Evolutionary conservation across 164 flowering plant species (phyloP), one percentile per base, ranked within the genome.

Genomic region (Aristolochia contorta): DNA sequence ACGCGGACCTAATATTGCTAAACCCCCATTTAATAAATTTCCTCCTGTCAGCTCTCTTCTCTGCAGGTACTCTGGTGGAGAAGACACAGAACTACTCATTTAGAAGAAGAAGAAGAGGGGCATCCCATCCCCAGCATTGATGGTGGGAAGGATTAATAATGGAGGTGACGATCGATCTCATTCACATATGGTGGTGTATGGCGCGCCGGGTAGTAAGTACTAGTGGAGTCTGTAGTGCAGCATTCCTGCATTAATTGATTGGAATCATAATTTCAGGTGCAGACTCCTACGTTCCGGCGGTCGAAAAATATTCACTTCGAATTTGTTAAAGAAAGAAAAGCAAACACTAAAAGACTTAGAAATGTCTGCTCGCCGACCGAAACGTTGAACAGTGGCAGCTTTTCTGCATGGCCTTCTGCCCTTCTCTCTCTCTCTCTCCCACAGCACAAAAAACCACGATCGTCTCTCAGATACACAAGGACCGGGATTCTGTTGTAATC

Each of bases 381-480:
- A 80, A 80, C 80, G 78, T 83, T 85, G 79, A 85, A 80, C 69
- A 71, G 78, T 82, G 88, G 81, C 90, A 80, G 84, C 82, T 83
- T 87, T 90, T 79, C 60, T 67, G 82, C 84, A 52, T 81, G 71
- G 77, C 80, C 66, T 60, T 23, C 5, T 2, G 30, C 5, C 30
- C 5, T 27, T 27, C 30, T 27, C 5, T 27, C 30, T 27, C 5
- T 27, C 30, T 5, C 54, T 67, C 60, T 67, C 71, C 57, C 49
- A 55, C 48, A 62, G 59, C 87, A 81, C 86, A 77, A 82, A 87
- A 82, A 74, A 68, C 77, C 75, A 71, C 63, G 63, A 72, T 79
- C 73, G 79, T 76, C 78, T 73, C 75, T 53, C 72, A 83, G 76
- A 83, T 70, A 66, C 71, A 70, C 61, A 67, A 71, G 66, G 52